phyloP scores from a whole-genome alignment of 163 green algal genomes.

The Coccomyxa subellipsoidea region DNA sequence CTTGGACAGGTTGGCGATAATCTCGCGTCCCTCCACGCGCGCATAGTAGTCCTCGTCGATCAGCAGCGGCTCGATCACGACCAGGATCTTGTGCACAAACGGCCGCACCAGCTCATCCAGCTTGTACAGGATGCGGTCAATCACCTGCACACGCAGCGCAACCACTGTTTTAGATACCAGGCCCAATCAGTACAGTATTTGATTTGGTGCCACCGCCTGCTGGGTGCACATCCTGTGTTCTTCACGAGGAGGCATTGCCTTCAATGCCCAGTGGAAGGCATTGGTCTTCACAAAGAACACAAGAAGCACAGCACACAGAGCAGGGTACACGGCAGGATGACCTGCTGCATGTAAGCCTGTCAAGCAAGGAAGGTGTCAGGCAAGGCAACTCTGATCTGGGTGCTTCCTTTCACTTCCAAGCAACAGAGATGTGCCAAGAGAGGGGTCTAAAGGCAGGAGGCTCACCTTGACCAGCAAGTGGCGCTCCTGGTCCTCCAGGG shows the following conservation, averaged over 20 bases:
- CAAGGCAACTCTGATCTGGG: too few species aligned
- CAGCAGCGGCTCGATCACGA: conserved; percentile 98
- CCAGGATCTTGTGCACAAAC: conserved; percentile 99
- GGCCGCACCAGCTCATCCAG: conserved; percentile 98
- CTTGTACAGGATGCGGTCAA: conserved; percentile 96
- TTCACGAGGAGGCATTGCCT: too few species aligned
- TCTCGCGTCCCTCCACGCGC: conserved; percentile 86
- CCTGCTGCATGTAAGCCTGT: too few species aligned
- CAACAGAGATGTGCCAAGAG: too few species aligned
- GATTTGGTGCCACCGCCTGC: too few species aligned
- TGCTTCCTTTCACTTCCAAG: too few species aligned
- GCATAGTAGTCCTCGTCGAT: conserved; percentile 99
- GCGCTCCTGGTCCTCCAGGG: conserved; percentile 90
- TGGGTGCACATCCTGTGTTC: neutral
- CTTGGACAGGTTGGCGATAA: conserved; percentile 99
- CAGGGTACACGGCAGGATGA: too few species aligned
- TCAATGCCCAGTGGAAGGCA: too few species aligned
- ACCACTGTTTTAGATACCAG: neutral
- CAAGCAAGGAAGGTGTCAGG: too few species aligned
- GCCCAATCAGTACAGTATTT: neutral
- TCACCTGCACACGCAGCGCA: conserved; percentile 45
- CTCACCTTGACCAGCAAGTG: conserved; percentile 95
- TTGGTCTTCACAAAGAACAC: too few species aligned
- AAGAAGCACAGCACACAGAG: too few species aligned
- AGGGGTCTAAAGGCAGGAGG: neutral